Percentiles rank a stretch among this genome's conserved stretches.
phyloP scores from a whole-genome alignment of 345 rosid genomes.

The Excoecaria cochinchinensis region DNA sequence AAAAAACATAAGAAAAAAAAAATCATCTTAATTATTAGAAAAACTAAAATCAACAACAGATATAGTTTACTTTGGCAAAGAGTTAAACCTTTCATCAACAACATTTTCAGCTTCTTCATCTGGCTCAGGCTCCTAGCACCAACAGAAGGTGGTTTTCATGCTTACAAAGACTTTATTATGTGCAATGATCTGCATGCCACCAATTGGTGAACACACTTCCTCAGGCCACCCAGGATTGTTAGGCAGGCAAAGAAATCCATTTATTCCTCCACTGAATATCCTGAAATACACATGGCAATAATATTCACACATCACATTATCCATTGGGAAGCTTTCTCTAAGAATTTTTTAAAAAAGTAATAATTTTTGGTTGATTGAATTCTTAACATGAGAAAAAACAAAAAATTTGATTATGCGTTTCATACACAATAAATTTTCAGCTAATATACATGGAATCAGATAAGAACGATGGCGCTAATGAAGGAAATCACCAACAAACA shows the following conservation, averaged over 20 bases:
- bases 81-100: conserved; percentile 23
- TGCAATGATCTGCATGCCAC: conserved; percentile 16
- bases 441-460: not conserved
- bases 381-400: not conserved
- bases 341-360: too few relatives aligned
- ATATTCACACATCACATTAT: not conserved
- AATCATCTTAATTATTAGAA: not conserved
- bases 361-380: not conserved
- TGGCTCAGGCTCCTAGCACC: conserved; percentile 77
- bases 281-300: not conserved
- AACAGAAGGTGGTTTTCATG: conserved; percentile 11
- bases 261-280: conserved; percentile 29
- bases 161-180: conserved; percentile 18
- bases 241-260: conserved; percentile 20
- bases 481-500: not conserved
- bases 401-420: not conserved
- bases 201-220: conserved; percentile 23
- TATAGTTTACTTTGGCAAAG: not conserved
- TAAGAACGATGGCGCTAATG: not conserved
- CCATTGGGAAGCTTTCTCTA: not conserved
- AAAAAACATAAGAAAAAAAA: not conserved
- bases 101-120: conserved; percentile 68
- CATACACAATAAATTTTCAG: not conserved
- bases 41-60: not conserved
- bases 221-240: conserved; percentile 11